phyloP scores from a whole-genome alignment of 805 yeast genomes.

The Wickerhamomyces xylosicus region DNA sequence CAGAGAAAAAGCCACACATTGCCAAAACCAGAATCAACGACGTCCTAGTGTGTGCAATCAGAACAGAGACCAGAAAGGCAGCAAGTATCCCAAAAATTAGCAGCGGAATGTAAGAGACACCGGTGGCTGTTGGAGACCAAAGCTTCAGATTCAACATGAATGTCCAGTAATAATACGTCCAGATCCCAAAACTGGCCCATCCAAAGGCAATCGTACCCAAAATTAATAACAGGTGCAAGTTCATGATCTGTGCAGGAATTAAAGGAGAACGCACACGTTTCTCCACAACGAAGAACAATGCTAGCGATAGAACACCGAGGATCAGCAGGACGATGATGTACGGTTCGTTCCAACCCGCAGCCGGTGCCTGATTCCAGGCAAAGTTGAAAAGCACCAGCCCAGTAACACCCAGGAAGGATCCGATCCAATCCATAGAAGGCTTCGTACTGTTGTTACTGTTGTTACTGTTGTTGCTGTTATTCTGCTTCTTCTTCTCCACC shows the following conservation, averaged over 20 bases:
- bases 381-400: conserved; percentile 58
- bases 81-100: conserved; percentile 47
- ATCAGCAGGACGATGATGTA: conserved; percentile 49
- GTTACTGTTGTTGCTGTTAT: background rate
- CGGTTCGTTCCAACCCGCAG: conserved; percentile 52
- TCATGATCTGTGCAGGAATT: conserved; percentile 40
- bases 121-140: conserved; percentile 34
- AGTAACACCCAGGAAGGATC: conserved; percentile 44
- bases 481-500: background rate
- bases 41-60: conserved; percentile 37
- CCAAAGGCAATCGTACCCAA: conserved; percentile 46
- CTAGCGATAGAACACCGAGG: conserved; percentile 33
- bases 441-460: conserved; percentile 4
- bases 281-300: conserved; percentile 40
- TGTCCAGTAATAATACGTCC: conserved; percentile 55
- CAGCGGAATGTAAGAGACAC: conserved; percentile 35
- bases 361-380: conserved; percentile 69
- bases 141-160: conserved; percentile 39
- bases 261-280: conserved; percentile 36
- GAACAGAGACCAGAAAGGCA: conserved; percentile 37
- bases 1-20: conserved; percentile 43
- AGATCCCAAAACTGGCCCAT: conserved; percentile 73
- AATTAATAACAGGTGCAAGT: conserved; percentile 34
- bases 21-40: conserved; percentile 40
- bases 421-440: conserved; percentile 36